These are phyloP conservation scores for Phytophthora sp. DNA, from an alignment of 352 stramenopile species.

Conservation along the genomic window DNA sequence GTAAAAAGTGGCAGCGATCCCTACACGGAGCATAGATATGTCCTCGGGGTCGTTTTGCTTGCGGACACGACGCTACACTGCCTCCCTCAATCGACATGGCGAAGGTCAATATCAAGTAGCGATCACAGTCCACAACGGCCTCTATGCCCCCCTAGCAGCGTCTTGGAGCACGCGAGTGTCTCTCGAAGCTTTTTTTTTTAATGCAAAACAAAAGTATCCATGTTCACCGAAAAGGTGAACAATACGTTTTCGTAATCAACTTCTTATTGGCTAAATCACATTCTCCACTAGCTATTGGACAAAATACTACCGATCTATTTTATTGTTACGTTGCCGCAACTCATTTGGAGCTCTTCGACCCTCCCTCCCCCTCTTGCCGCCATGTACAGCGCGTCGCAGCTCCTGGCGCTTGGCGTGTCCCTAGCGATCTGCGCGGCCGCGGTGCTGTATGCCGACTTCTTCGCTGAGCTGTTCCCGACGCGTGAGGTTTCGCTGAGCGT, in stretches of 20 bases:
- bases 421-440: conserved; percentile 55
- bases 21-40: conserved; percentile 39
- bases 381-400: conserved; percentile 75
- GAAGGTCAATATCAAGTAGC: conserved; percentile 36
- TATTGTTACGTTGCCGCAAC: background rate
- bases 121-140: conserved; percentile 26
- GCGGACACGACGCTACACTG: conserved; percentile 27
- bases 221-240: conserved; percentile 34
- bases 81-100: conserved; percentile 24
- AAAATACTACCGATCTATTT: conserved; percentile 8
- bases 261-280: conserved; percentile 7
- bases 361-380: background rate
- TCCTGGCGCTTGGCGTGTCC: conserved; percentile 60
- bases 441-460: conserved; percentile 65
- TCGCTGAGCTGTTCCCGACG: conserved; percentile 54
- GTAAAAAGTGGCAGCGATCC: conserved; percentile 30
- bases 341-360: too few relatives aligned
- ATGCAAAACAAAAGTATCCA: too few relatives aligned
- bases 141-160: conserved; percentile 11
- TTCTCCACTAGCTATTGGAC: background rate
- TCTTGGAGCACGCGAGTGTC: conserved; percentile 15
- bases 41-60: conserved; percentile 19
- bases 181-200: background rate
- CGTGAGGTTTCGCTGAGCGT: conserved; percentile 41
- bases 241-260: background rate